Evolutionary conservation across 805 yeast genomes (phyloP).

Genomic region (Naumovozyma dairenensis): DNA sequence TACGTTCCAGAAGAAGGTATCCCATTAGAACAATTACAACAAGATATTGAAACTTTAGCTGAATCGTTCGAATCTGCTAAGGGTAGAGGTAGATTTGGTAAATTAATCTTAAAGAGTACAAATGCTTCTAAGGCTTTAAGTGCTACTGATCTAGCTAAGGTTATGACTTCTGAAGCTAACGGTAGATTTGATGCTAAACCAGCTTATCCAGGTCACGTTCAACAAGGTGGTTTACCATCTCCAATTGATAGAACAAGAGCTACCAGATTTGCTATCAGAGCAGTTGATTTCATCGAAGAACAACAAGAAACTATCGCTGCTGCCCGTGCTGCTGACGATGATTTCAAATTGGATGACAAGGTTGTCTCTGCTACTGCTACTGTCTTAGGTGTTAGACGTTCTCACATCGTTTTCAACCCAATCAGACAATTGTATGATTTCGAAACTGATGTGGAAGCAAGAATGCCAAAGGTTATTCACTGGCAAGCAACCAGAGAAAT

Average conservation of each 20-base stretch:
- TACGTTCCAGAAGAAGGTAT: slow-evolving; percentile 71
- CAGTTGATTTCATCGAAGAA: slow-evolving; percentile 57
- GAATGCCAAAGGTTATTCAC: slow-evolving; percentile 83
- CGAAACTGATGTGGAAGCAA: slow-evolving; percentile 69
- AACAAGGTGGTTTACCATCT: slow-evolving; percentile 73
- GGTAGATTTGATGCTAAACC: slow-evolving; percentile 68
- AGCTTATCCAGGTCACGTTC: slow-evolving; percentile 81
- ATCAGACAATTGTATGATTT: slow-evolving; percentile 71
- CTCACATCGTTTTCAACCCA: slow-evolving; percentile 65
- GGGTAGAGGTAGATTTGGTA: slow-evolving; percentile 61
- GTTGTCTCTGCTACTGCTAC: slow-evolving; percentile 49
- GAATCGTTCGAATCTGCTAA: slow-evolving; percentile 50
- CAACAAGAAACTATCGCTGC: slow-evolving; percentile 20
- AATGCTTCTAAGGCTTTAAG: slow-evolving; percentile 63
- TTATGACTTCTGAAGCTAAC: slow-evolving; percentile 48
- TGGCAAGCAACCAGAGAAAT: slow-evolving; percentile 71
- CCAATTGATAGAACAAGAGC: slow-evolving; percentile 72
- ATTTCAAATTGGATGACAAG: slow-evolving; percentile 24
- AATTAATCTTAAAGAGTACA: slow-evolving; percentile 56
- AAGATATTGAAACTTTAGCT: slow-evolving; percentile 53
- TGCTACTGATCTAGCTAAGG: slow-evolving; percentile 61
- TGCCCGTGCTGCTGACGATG: slow-evolving; percentile 27
- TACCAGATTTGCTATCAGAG: slow-evolving; percentile 58
- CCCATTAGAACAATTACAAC: slow-evolving; percentile 47
- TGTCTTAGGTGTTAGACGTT: slow-evolving; percentile 73